phyloP scores from a whole-genome alignment of 805 yeast genomes.

The Ogataea sp. region DNA sequence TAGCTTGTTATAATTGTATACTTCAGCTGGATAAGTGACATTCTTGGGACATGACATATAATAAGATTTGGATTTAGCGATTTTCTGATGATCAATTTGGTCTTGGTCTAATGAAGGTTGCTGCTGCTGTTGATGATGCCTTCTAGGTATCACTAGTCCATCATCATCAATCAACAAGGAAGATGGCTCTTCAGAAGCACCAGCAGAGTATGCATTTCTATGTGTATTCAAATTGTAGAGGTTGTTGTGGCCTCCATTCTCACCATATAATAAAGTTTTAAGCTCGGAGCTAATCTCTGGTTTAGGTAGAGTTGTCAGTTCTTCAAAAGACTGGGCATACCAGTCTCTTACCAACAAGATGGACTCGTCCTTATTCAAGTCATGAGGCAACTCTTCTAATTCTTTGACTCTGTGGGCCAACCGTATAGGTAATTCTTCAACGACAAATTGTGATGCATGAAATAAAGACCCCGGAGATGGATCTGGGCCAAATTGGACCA shows the following conservation, averaged over 20 bases:
- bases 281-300: constrained; percentile 43
- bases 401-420: constrained; percentile 82
- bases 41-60: constrained; percentile 45
- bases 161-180: constrained; percentile 35
- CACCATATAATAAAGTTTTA: constrained; percentile 25
- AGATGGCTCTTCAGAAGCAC: too few species aligned
- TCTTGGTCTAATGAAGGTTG: neutral
- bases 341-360: constrained; percentile 73
- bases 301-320: constrained; percentile 55
- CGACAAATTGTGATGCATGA: constrained; percentile 76
- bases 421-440: constrained; percentile 81
- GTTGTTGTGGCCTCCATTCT: constrained; percentile 5
- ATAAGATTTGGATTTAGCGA: constrained; percentile 33
- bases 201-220: too few species aligned
- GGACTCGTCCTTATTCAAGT: constrained; percentile 64
- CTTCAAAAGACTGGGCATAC: constrained; percentile 89
- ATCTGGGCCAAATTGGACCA: constrained; percentile 83
- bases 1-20: constrained; percentile 56
- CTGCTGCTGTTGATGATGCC: constrained; percentile 5
- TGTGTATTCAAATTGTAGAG: too few species aligned
- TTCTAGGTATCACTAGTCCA: constrained; percentile 28
- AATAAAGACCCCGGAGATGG: constrained; percentile 75
- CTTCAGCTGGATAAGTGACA: constrained; percentile 65
- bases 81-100: constrained; percentile 1
- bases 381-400: constrained; percentile 71